Base-by-base conservation (phyloP, 257 asterid species). In the Ilex asprella region DNA sequence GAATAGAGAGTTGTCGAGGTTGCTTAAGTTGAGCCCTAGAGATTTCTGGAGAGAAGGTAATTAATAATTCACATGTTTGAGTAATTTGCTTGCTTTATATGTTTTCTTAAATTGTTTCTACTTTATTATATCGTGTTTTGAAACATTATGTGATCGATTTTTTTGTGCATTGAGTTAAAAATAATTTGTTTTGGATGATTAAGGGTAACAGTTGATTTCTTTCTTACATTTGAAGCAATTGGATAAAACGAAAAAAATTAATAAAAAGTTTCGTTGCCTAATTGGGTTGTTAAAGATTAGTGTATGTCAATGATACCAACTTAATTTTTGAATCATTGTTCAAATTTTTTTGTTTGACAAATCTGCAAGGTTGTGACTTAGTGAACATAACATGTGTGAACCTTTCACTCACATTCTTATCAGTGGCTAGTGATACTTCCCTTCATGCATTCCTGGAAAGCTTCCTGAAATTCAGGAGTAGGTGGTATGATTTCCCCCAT, bases 401-500 rank as follows among this genome's bases (percentile, higher is more conserved):
- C 15, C 30, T 53, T 53, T 4, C 10, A 7, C 15, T 53, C 32
- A 12, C 14, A 56, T 56, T 60, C 10, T 73, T 64, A 65, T 62
- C 90, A 93, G 99, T 87, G 82, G 86, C 91, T 39, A 82, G 74
- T 16, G 88, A 93, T 67, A 84, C 83, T 31, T 92, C 99, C 55
- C 70, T 93, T 72, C 79, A 66, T 35, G 76, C 81, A 63, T 93
- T 89, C 68, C 83, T 93, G 30, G 97, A 93, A 78, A 93, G 95
- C 79, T 89, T 82, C 68, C 76, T 89, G 68, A 93, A 85, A 78
- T 89, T 82, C 68, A 85, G 91, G 83, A 84, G 89, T 76, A 81
- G 99, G 65, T 93, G 97, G 97, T 87, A 84, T 79, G 99, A 93
- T 79, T 89, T 93, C 66, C 97, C 97, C 0, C 78, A 93, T 66